These are phyloP conservation scores for Alloteropsis angusta DNA, from an alignment of 202 grass and related monocot species.

Conservation along the genomic window DNA sequence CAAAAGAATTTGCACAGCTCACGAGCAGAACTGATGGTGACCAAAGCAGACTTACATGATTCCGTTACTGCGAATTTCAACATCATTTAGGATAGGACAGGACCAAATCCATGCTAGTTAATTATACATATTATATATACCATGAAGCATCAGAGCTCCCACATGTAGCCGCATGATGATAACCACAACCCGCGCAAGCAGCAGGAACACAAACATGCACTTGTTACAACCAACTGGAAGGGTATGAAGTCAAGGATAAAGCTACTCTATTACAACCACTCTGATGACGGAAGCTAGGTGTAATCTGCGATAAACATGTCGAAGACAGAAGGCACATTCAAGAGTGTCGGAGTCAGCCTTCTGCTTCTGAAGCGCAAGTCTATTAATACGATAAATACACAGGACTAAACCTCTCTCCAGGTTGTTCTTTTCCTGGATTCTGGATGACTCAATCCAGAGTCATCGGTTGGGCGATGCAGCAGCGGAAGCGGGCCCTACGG, in stretches of 20 bases:
- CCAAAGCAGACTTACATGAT: not conserved
- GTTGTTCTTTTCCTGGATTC: conserved; percentile 18
- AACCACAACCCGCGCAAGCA: conserved; percentile 14
- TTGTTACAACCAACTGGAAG: conserved; percentile 18
- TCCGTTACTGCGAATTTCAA: not conserved
- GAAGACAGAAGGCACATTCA: conserved; percentile 13
- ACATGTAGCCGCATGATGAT: conserved; percentile 29
- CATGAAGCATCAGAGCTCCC: conserved; percentile 20
- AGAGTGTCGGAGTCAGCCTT: conserved; percentile 19
- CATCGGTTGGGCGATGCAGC: conserved; percentile 79
- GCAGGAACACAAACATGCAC: conserved; percentile 27
- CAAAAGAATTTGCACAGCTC: not conserved
- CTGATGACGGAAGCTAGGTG: conserved; percentile 21
- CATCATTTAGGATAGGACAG: not conserved
- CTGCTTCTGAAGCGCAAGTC: conserved; percentile 28
- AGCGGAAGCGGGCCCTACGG: conserved; percentile 77
- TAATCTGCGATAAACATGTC: conserved; percentile 35
- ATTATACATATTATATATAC: conserved; percentile 39
- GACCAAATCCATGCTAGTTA: not conserved
- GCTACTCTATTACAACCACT: conserved; percentile 32
- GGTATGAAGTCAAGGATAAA: conserved; percentile 27
- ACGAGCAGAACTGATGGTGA: not conserved
- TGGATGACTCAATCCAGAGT: conserved; percentile 56
- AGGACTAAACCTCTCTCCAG: conserved; percentile 30
- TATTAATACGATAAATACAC: conserved; percentile 53